Evolutionary conservation across 768 basidiomycete genomes (phyloP), one percentile per base, ranked within the genome.

Genomic region (Lactarius psammicola): DNA sequence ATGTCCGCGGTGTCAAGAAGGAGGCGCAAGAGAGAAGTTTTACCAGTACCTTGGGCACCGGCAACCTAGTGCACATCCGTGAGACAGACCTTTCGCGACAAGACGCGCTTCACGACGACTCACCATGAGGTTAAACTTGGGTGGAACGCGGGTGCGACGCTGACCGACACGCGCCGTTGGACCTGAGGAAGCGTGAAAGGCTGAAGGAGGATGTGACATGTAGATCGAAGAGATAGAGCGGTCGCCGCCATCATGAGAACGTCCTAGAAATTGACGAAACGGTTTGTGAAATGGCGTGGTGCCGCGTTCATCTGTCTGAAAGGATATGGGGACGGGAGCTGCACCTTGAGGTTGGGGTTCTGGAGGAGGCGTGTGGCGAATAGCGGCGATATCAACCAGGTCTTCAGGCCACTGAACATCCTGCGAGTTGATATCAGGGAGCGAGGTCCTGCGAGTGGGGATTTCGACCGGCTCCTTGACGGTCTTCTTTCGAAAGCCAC

Each of bases 101-200:
- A 7, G 38, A 10, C 18, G 26, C 36, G 51, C 5, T 58, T 49
- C 17, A 38, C 18, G 26, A 71, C 80, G 26, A 71, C 80, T 63
- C 69, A 91, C 91, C 91, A 94, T 92, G 60, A 94, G 77, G 73
- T 94, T 94, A 79, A 94, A 93, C 3, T 90, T 90, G 7, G 91
- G 89, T 17, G 90, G 82, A 18, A 83, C 76, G 64, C 87, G 83
- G 68, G 80, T 78, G 71, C 88, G 83, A 71, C 87, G 83, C 73
- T 90, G 88, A 70, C 82, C 83, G 63, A 84, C 80, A 70, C 85
- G 83, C 3, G 77, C 73, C 49, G 79, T 68, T 31, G 78, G 76
- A 53, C 74, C 76, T 7, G 77, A 66, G 23, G 66, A 58, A 56
- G 55, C 9, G 30, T 86, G 87, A 72, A 90, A 90, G 17, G 85